Evolutionary conservation across 2,329 filamentous ascomycete genomes (phyloP).

Genomic region (Fusarium coffeatum): DNA sequence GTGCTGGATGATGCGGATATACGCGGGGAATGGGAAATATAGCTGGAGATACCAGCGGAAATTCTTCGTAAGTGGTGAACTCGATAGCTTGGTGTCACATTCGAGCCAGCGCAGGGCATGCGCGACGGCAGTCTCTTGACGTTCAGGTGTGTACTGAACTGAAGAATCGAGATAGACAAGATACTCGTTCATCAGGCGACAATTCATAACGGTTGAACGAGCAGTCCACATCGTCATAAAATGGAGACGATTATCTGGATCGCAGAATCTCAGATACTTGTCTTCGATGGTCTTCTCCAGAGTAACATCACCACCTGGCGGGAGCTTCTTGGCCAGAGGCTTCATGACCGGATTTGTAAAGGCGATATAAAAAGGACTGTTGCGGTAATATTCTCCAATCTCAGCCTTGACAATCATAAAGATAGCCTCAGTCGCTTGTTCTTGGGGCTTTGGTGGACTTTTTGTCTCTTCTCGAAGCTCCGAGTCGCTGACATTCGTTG

Average conservation of each 20-base stretch:
- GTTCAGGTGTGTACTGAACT: conserved; percentile 42
- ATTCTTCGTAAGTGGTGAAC: conserved; percentile 47
- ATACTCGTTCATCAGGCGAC: conserved; percentile 63
- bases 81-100: conserved; percentile 51
- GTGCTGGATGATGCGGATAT: conserved; percentile 54
- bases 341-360: conserved; percentile 51
- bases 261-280: conserved; percentile 58
- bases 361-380: conserved; percentile 50
- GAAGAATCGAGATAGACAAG: conserved; percentile 44
- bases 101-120: conserved; percentile 52
- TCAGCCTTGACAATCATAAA: conserved; percentile 56
- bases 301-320: conserved; percentile 39
- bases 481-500: conserved; percentile 59
- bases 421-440: conserved; percentile 55
- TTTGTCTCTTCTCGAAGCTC: conserved; percentile 58
- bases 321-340: conserved; percentile 36
- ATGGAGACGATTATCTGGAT: conserved; percentile 55
- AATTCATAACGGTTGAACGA: conserved; percentile 59
- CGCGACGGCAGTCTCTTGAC: conserved; percentile 47
- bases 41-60: conserved; percentile 54
- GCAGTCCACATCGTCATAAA: conserved; percentile 55
- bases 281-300: conserved; percentile 58
- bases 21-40: conserved; percentile 56
- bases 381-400: conserved; percentile 54
- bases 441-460: conserved; percentile 44